Conservation (phyloP, 371 early-diverging fungal species). For the Mucor saturninus region DNA sequence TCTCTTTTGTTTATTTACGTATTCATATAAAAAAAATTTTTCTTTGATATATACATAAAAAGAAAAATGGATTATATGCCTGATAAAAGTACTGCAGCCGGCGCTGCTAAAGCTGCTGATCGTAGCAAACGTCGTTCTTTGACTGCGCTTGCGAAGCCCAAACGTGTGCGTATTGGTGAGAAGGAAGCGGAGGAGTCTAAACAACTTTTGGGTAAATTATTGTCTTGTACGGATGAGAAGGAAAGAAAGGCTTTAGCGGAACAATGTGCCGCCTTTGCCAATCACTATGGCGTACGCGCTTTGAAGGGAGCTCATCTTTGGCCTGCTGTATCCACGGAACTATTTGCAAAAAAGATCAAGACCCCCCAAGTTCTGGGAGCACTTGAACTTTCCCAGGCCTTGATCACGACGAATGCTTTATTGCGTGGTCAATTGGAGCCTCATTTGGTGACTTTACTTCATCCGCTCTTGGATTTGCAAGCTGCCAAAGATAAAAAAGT, state of each 20-base stretch:
- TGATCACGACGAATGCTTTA: slow-evolving; percentile 43
- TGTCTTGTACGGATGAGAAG: slow-evolving; percentile 31
- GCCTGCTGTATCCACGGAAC: slow-evolving; percentile 58
- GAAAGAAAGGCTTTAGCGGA: slow-evolving; percentile 43
- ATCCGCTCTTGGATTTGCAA: slow-evolving; percentile 62
- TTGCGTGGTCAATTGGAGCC: slow-evolving; percentile 62
- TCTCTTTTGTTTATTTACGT: no score
- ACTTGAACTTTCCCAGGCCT: slow-evolving; percentile 57
- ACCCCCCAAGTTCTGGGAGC: slow-evolving; percentile 70
- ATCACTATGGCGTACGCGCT: slow-evolving; percentile 59
- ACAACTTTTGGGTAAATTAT: slow-evolving; percentile 38
- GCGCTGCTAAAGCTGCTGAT: slow-evolving; percentile 48
- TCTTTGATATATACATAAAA: background rate
- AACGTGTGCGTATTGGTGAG: slow-evolving; percentile 47
- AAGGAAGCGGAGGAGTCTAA: slow-evolving; percentile 50
- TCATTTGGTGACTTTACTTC: slow-evolving; percentile 59
- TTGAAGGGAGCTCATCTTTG: slow-evolving; percentile 63
- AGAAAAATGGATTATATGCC: slow-evolving; percentile 34
- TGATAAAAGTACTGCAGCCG: slow-evolving; percentile 45
- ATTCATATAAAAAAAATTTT: background rate
- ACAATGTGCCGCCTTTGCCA: slow-evolving; percentile 42
- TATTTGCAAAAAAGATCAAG: slow-evolving; percentile 73
- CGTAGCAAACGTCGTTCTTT: slow-evolving; percentile 40
- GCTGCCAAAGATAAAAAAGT: slow-evolving; percentile 71
- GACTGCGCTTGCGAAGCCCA: slow-evolving; percentile 34